These are phyloP conservation scores for Plasmodium billcollinsi DNA, from an alignment of 169 alveolate species.

Conservation along the genomic window DNA sequence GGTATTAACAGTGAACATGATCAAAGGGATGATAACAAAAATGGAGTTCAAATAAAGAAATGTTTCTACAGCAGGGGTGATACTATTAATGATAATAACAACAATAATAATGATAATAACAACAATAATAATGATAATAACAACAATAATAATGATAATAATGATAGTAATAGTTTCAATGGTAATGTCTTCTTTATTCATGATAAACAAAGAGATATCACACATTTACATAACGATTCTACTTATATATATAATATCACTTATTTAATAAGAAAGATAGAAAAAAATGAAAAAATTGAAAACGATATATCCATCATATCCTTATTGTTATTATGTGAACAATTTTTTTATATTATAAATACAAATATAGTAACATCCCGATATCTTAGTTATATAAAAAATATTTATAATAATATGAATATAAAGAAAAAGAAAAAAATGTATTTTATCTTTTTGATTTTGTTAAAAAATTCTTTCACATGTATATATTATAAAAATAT, in stretches of 20 bases:
- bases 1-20: too few species aligned
- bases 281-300: constrained; percentile 15
- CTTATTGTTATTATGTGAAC: constrained; percentile 43
- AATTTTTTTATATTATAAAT: constrained; percentile 27
- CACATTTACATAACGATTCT: background rate
- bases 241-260: background rate
- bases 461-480: constrained; percentile 12
- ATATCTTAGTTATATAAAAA: background rate
- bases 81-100: too few species aligned
- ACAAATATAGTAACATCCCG: background rate
- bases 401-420: constrained; percentile 4
- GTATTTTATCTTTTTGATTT: constrained; percentile 16
- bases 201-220: background rate
- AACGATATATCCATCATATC: constrained; percentile 3
- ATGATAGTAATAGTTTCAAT: too few species aligned
- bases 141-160: too few species aligned
- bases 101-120: too few species aligned
- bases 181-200: too few species aligned
- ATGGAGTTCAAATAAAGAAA: too few species aligned
- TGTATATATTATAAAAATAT: constrained; percentile 34
- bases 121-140: background rate
- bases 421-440: constrained; percentile 5
- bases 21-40: too few species aligned
- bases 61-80: too few species aligned
- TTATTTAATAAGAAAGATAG: constrained; percentile 6